Evolutionary conservation across 2,329 filamentous ascomycete species (phyloP), one percentile per base, ranked within the genome.

Genomic region (Aspergillus sp.): DNA sequence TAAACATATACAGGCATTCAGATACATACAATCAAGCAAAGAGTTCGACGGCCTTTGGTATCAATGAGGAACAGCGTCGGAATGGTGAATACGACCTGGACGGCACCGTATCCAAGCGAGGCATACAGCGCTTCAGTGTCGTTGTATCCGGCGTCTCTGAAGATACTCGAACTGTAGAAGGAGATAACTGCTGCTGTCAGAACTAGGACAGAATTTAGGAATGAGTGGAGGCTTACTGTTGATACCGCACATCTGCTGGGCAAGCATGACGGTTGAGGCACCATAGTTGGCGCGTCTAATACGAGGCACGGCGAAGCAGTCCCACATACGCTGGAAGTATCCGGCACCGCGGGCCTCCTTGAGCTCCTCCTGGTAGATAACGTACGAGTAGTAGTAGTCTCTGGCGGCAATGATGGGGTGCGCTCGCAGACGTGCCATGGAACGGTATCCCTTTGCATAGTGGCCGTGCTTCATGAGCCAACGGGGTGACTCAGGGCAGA

Each of bases 211-310:
- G 24, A 7, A 24, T 24, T 24, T 20, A 4, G 3, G 20, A 24
- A 24, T 24, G 7, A 7, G 7, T 34, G 33, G 3, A 13, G 33
- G 33, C 65, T 48, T 59, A 67, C 65, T 68, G 55, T 70, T 70
- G 46, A 70, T 79, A 73, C 82, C 83, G 65, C 86, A 88, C 82
- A 89, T 86, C 69, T 53, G 51, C 70, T 89, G 87, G 0, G 85
- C 86, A 67, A 89, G 85, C 90, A 96, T 96, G 64, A 93, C 89
- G 2, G 86, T 86, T 58, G 86, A 89, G 1, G 90, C 88, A 6
- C 89, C 90, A 13, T 45, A 46, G 51, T 53, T 53, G 5, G 91
- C 90, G n/a, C 77, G 75, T 47, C 77, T 68, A 51, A 80, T 73
- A 27, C 77, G 70, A 13, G 77, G 76, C 17, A 80, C 74, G 2